Evolutionary conservation across 73 alveolate species (phyloP).

Genomic region (Paramecium tetraurelia): DNA sequence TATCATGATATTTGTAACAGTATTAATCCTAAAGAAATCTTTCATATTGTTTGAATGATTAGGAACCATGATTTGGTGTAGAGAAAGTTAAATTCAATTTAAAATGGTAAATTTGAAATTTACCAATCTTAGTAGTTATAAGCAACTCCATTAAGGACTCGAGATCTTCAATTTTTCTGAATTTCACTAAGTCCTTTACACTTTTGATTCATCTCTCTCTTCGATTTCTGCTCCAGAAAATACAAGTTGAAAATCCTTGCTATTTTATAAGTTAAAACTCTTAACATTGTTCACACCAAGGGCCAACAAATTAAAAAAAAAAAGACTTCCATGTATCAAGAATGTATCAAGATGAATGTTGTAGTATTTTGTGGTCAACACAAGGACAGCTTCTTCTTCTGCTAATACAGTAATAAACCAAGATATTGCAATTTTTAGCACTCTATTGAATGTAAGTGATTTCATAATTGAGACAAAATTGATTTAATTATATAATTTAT

Average conservation of each 20-base stretch:
- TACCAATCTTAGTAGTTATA: no score
- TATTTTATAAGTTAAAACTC: not conserved
- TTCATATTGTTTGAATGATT: no score
- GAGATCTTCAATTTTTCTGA: conserved; percentile 89
- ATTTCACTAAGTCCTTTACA: conserved; percentile 64
- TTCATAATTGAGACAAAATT: not conserved
- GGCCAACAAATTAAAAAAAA: conserved; percentile 83
- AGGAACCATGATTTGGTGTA: no score
- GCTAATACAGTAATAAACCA: not conserved
- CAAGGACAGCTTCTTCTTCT: conserved; percentile 69
- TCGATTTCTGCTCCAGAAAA: conserved; percentile 90
- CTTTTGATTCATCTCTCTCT: conserved; percentile 60
- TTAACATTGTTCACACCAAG: conserved; percentile 90
- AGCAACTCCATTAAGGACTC: no score
- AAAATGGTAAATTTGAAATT: no score
- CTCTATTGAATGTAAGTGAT: not conserved
- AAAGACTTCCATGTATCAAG: conserved; percentile 64
- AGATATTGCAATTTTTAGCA: conserved; percentile 29
- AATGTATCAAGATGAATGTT: conserved; percentile 25
- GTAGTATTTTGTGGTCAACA: conserved; percentile 43
- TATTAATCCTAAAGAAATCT: no score
- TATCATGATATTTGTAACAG: no score
- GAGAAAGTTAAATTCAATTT: no score
- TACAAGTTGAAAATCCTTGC: conserved; percentile 94
- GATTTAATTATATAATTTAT: not conserved